Percentiles rank a stretch among this genome's conserved stretches.
phyloP scores from a whole-genome alignment of 2,329 filamentous ascomycete genomes.

The Aspergillus neotritici region DNA sequence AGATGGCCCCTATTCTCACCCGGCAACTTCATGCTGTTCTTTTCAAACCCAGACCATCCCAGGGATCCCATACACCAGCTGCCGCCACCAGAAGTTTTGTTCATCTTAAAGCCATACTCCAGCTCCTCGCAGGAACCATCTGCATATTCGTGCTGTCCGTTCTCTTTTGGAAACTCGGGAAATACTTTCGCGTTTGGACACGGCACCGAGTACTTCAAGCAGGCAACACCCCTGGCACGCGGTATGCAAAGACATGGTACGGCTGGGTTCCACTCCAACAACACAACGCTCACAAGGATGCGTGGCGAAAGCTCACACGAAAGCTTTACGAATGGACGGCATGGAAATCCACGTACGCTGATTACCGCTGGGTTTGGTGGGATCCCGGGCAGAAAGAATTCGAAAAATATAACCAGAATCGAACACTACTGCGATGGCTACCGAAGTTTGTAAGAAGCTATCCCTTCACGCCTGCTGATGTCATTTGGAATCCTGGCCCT shows the following conservation, averaged over 20 bases:
- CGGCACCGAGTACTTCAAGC: slow-evolving; percentile 27
- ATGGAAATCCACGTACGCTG: slow-evolving; percentile 31
- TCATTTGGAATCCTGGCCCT: slow-evolving; percentile 22
- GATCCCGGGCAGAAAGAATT: slow-evolving; percentile 27
- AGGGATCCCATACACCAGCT: slow-evolving; percentile 19
- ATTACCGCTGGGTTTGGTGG: slow-evolving; percentile 41
- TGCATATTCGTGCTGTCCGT: slow-evolving; percentile 35
- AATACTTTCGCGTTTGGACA: slow-evolving; percentile 33
- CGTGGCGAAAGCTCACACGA: slow-evolving; percentile 15
- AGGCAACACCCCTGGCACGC: slow-evolving; percentile 26
- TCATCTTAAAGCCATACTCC: slow-evolving; percentile 25
- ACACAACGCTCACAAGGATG: slow-evolving; percentile 26
- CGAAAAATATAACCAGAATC: slow-evolving; percentile 15
- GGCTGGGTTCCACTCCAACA: slow-evolving; percentile 35
- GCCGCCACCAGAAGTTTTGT: slow-evolving; percentile 23
- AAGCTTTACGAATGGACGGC: slow-evolving; percentile 22
- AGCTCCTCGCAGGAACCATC: slow-evolving; percentile 33
- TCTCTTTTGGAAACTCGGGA: slow-evolving; percentile 36
- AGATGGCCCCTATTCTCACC: slow-evolving; percentile 28
- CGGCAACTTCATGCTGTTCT: slow-evolving; percentile 23
- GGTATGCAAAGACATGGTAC: slow-evolving; percentile 40
- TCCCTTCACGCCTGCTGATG: slow-evolving; percentile 18
- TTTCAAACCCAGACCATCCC: slow-evolving; percentile 20
- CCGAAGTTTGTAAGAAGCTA: slow-evolving; percentile 24
- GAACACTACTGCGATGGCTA: slow-evolving; percentile 17